Base-by-base conservation (phyloP, 2,329 filamentous ascomycete genomes). In the Fusarium newnesense region DNA sequence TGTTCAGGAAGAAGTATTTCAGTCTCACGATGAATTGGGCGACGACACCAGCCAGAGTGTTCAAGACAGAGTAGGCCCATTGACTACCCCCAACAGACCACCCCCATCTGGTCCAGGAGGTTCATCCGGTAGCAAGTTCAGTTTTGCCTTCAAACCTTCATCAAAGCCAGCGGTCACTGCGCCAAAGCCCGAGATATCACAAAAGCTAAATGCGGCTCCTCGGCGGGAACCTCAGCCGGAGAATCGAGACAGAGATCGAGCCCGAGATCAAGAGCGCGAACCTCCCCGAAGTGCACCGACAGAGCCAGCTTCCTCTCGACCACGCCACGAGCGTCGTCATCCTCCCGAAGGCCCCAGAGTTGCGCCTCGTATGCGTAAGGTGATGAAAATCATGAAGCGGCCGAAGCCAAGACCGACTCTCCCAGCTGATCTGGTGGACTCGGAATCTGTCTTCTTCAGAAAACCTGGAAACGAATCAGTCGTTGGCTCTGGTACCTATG, bases 381-480 rank as follows among this genome's bases (percentile, higher is more conserved):
- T 92, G 40, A 92, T 89, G 79, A 92, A 89, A 82, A 90, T 90
- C 7, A 87, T 93, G 81, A 93, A 88, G 79, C 90, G 92, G 36
- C 84, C 90, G 18, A 96, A 95, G 79, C 86, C 90, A 52, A 90
- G 91, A 59, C 94, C 94, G 5, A 88, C 86, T 9, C 84, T 98
- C 4, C 84, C 92, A 0, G 84, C 90, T 30, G 94, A 97, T 37
- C 89, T 96, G 76, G 90, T 91, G 16, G 85, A 87, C 10, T 97
- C 95, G 0, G 93, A 96, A 50, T 98, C 95, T 1, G 95, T 98
- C 7, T 98, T 97, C 82, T 97, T 93, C 83, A 89, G 96, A 72
- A 98, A 98, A 80, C 95, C 95, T 3, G 96, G 96, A n/a, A 97
- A 98, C 76, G 96, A 97, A 80, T 98, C 96, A 1, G 96, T 98